Evolutionary conservation across 1,284 basidiomycete genomes (phyloP).

Genomic region (Earliella scabrosa): DNA sequence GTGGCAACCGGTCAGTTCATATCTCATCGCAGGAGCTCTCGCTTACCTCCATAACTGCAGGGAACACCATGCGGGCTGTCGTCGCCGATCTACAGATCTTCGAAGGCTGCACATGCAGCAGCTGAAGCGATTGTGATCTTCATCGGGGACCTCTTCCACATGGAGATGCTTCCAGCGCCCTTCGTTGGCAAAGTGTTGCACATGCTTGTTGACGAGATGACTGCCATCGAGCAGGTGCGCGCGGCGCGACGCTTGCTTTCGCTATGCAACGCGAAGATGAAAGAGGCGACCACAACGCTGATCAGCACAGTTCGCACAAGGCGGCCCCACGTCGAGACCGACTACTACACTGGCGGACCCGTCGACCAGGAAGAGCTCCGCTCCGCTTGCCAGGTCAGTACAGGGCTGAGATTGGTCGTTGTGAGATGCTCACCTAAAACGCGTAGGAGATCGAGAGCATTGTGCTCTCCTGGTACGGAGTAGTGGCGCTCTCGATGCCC

Average conservation of each 20-base stretch:
- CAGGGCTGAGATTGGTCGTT: too few species aligned
- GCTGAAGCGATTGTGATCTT: slow-evolving; percentile 35
- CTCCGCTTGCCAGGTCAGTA: too few species aligned
- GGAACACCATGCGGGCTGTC: slow-evolving; percentile 11
- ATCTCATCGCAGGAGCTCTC: background rate
- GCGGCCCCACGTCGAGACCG: background rate
- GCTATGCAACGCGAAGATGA: slow-evolving; percentile 22
- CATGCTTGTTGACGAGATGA: slow-evolving; percentile 31
- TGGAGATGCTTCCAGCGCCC: slow-evolving; percentile 26
- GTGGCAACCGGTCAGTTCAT: slow-evolving; percentile 39
- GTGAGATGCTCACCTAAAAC: too few species aligned
- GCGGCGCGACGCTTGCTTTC: slow-evolving; percentile 33
- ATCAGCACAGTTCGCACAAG: background rate
- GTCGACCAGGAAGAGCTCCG: background rate
- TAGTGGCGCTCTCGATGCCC: too few species aligned
- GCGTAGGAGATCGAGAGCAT: too few species aligned
- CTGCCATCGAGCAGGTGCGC: slow-evolving; percentile 36
- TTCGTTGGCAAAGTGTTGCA: slow-evolving; percentile 33
- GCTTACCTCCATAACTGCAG: slow-evolving; percentile 18
- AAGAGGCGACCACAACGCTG: background rate
- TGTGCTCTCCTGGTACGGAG: too few species aligned
- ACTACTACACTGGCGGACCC: too few species aligned
- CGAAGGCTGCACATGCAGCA: slow-evolving; percentile 24
- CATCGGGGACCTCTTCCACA: slow-evolving; percentile 38
- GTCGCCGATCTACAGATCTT: slow-evolving; percentile 3